A percentile compares a stretch with the other conserved stretches of the same genome.
Conservation (phyloP, 345 rosid species). For the Citrus reticulata region DNA sequence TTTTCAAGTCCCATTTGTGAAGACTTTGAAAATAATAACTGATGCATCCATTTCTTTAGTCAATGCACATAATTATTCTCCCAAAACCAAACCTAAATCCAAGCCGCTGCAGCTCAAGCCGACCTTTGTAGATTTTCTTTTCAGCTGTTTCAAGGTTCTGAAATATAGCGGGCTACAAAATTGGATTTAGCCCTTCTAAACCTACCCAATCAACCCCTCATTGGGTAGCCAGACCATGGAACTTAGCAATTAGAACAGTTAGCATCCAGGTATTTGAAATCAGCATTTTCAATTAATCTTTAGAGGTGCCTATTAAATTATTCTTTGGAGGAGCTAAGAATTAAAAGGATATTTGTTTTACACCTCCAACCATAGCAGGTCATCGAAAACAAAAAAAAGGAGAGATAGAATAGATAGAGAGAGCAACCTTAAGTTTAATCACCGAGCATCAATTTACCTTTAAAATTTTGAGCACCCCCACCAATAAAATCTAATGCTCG, state of each 20-base stretch:
- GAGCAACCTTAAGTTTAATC: background rate
- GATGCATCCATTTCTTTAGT: background rate
- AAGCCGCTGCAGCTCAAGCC: background rate
- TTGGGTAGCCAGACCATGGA: background rate
- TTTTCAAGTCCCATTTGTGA: background rate
- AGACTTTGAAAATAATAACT: background rate
- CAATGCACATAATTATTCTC: background rate
- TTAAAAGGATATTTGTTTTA: background rate
- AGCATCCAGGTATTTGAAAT: background rate
- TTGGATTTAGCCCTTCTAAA: background rate
- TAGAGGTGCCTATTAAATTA: background rate
- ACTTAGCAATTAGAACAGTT: background rate
- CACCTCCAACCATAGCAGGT: background rate
- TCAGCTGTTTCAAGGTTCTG: background rate
- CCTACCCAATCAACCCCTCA: background rate
- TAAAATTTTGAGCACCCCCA: conserved; percentile 83
- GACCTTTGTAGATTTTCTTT: background rate
- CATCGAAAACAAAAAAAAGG: background rate
- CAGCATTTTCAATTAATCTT: background rate
- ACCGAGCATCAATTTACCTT: conserved; percentile 42
- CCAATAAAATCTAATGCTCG: conserved; percentile 87
- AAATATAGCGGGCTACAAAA: background rate
- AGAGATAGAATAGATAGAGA: conserved; percentile 2
- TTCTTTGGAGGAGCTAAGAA: background rate
- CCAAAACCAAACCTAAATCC: background rate